Percentiles rank a stretch among this genome's conserved stretches.
phyloP scores from a whole-genome alignment of 2,329 filamentous ascomycete genomes.

The Penicillium sp. region DNA sequence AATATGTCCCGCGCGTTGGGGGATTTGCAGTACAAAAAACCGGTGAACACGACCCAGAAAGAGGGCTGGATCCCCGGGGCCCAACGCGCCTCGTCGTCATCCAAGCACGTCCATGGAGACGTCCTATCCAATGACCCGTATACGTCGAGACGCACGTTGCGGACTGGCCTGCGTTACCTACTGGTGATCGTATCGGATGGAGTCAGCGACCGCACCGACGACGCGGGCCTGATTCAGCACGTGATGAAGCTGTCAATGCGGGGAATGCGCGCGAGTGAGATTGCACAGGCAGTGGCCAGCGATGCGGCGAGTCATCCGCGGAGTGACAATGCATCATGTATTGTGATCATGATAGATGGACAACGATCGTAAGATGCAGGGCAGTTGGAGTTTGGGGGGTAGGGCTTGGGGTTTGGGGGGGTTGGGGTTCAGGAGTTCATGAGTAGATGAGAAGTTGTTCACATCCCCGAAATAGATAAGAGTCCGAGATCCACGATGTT shows the following conservation, averaged over 20 bases:
- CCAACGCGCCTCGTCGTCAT: slow-evolving; percentile 21
- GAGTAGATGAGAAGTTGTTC: background rate
- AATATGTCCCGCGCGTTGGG: slow-evolving; percentile 40
- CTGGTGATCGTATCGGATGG: slow-evolving; percentile 34
- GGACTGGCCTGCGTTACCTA: slow-evolving; percentile 26
- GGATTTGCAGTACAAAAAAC: slow-evolving; percentile 39
- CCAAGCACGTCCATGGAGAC: slow-evolving; percentile 23
- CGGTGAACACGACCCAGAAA: slow-evolving; percentile 27
- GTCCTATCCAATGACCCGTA: slow-evolving; percentile 35
- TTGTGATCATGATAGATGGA: slow-evolving; percentile 33
- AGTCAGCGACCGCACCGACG: slow-evolving; percentile 29
- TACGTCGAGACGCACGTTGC: slow-evolving; percentile 23
- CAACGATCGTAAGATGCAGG: slow-evolving; percentile 17
- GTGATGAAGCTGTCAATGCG: slow-evolving; percentile 30
- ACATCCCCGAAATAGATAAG: background rate
- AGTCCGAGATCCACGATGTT: slow-evolving; percentile 11
- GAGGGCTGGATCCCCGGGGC: slow-evolving; percentile 6
- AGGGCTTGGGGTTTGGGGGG: no score
- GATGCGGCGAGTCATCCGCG: slow-evolving; percentile 14
- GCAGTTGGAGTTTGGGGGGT: background rate
- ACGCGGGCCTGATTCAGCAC: slow-evolving; percentile 28
- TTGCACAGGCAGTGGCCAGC: slow-evolving; percentile 28
- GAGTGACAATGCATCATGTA: slow-evolving; percentile 36
- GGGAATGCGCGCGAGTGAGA: slow-evolving; percentile 29
- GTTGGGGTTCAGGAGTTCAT: background rate